These are phyloP conservation scores for Begonia masoniana DNA, from an alignment of 306 rosid species.

Conservation along the genomic window DNA sequence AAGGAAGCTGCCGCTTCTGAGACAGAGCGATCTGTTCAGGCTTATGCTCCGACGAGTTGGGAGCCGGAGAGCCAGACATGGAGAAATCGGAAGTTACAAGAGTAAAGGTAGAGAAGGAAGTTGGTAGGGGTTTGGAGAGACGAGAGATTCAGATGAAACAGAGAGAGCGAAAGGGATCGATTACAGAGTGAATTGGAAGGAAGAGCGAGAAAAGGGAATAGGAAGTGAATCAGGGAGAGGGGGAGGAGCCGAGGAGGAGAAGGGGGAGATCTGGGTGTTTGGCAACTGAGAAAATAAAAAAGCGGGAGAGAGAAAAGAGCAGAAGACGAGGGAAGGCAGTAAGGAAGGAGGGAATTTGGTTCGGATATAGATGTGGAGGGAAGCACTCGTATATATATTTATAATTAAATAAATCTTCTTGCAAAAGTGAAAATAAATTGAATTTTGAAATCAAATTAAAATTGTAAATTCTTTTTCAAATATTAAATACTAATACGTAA, in stretches of 20 bases:
- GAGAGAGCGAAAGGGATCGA: conserved; percentile 15
- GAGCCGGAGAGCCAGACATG: conserved; percentile 56
- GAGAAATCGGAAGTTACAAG: conserved; percentile 5
- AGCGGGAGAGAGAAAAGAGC: conserved; percentile 59
- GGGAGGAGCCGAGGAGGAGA: not conserved
- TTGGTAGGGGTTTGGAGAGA: conserved; percentile 4
- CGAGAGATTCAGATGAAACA: not conserved
- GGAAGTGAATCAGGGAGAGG: conserved; percentile 11
- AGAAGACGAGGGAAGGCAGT: conserved; percentile 71
- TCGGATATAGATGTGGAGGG: conserved; percentile 95
- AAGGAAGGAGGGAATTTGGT: conserved; percentile 81
- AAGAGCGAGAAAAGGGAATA: conserved; percentile 7
- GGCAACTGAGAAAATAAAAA: conserved; percentile 36
- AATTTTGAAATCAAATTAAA: too few relatives aligned
- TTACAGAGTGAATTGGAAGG: conserved; percentile 12
- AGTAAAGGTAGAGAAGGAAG: not conserved
- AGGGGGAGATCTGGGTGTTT: conserved; percentile 41
- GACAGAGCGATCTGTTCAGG: conserved; percentile 54
- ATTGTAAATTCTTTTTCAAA: too few relatives aligned
- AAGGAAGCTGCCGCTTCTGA: conserved; percentile 62
- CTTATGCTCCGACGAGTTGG: conserved; percentile 25
- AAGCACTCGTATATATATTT: conserved; percentile 22
- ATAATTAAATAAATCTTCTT: too few relatives aligned
- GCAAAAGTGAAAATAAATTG: too few relatives aligned
- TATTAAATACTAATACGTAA: too few relatives aligned